A percentile compares a stretch with the other conserved stretches of the same genome.
Conservation (phyloP, 257 asterid genomes). For the Fraxinus anomala region DNA sequence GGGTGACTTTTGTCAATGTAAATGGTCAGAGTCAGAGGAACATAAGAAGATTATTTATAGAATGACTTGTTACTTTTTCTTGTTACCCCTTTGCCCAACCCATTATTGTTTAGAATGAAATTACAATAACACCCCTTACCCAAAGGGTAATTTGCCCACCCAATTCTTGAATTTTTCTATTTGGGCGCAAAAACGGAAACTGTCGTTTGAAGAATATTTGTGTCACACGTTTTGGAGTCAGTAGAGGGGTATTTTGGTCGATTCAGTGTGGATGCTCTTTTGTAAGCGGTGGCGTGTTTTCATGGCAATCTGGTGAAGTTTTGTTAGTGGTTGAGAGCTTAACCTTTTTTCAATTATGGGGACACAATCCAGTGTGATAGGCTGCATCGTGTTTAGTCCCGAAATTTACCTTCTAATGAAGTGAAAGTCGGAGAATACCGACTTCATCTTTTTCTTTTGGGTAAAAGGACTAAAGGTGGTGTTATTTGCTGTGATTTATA, state of each 20-base stretch:
- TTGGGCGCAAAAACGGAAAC: not conserved
- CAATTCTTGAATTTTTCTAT: not conserved
- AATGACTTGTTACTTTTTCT: not conserved
- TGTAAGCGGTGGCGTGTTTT: slow-evolving; percentile 3
- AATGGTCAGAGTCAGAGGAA: not conserved
- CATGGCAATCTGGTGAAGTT: not conserved
- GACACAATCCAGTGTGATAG: not conserved
- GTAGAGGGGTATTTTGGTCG: not conserved
- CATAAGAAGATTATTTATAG: not conserved
- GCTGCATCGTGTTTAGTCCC: not conserved
- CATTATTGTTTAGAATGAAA: not conserved
- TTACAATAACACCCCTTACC: not conserved
- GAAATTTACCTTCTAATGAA: not conserved
- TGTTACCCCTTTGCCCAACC: not conserved
- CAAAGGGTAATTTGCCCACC: not conserved
- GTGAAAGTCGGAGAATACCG: not conserved
- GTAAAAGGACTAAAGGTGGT: not conserved
- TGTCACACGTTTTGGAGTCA: not conserved
- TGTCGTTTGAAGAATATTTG: not conserved
- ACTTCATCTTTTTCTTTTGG: not conserved
- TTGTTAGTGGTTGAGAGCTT: not conserved
- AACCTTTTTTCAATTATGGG: not conserved
- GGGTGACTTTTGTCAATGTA: slow-evolving; percentile 37
- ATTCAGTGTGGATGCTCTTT: not conserved
- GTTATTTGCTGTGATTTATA: not conserved